A percentile compares a stretch with the other conserved stretches of the same genome.
phyloP scores from a whole-genome alignment of 768 basidiomycete genomes.

The Panus rudis region DNA sequence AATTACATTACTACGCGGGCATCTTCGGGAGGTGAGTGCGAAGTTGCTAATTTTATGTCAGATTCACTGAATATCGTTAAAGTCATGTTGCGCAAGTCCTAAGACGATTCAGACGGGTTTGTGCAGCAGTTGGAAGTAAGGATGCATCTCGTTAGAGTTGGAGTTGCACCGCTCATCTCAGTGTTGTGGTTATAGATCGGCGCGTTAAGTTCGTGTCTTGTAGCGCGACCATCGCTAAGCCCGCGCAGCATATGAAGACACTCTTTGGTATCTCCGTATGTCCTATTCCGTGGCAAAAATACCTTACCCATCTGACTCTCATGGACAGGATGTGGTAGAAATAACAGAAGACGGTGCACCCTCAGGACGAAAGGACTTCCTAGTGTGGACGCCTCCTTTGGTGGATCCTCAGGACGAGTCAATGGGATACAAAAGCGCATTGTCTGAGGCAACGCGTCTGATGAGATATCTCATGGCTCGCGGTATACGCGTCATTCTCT shows the following conservation, averaged over 20 bases:
- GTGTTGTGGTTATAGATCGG: slow-evolving; percentile 40
- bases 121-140: slow-evolving; percentile 72
- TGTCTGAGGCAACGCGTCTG: slow-evolving; percentile 61
- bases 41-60: not conserved
- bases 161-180: not conserved
- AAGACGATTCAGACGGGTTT: slow-evolving; percentile 68
- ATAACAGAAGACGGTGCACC: slow-evolving; percentile 81
- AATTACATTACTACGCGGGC: slow-evolving; percentile 81
- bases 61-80: too few relatives aligned
- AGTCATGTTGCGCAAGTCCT: slow-evolving; percentile 81
- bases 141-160: slow-evolving; percentile 4
- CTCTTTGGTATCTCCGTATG: slow-evolving; percentile 59
- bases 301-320: not conserved
- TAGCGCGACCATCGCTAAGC: slow-evolving; percentile 81
- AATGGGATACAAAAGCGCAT: slow-evolving; percentile 48
- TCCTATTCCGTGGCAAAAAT: not conserved
- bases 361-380: slow-evolving; percentile 68
- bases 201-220: slow-evolving; percentile 69
- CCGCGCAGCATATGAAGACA: slow-evolving; percentile 64
- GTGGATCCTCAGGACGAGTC: slow-evolving; percentile 47
- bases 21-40: slow-evolving; percentile 63
- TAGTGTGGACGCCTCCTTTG: slow-evolving; percentile 69
- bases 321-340: slow-evolving; percentile 46
- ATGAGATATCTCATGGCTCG: slow-evolving; percentile 80
- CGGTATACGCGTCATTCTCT: slow-evolving; percentile 79